phyloP scores from a whole-genome alignment of 225 moss, liverwort and hornwort genomes.

The Marchantia polymorpha region DNA sequence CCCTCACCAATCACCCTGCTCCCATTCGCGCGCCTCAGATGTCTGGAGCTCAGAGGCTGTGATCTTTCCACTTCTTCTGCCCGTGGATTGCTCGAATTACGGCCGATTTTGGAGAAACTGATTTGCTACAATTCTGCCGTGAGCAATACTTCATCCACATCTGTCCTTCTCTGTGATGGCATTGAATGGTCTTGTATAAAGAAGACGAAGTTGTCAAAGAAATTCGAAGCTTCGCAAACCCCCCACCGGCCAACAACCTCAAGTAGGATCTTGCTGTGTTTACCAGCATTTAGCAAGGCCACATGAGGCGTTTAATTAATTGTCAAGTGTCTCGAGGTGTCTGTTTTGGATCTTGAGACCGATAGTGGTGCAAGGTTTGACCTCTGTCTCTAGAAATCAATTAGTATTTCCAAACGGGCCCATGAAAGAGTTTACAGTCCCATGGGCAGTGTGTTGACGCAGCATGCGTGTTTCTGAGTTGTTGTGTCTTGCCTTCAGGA shows the following conservation, averaged over 20 bases:
- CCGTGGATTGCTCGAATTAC: slow-evolving; percentile 83
- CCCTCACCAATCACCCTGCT: slow-evolving; percentile 76
- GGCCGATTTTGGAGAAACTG: slow-evolving; percentile 81
- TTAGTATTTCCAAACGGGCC: too few relatives aligned
- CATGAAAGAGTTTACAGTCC: not conserved
- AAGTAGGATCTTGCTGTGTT: not conserved
- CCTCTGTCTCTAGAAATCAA: not conserved
- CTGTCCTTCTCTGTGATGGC: not conserved
- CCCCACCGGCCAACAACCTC: too few relatives aligned
- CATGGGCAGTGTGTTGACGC: not conserved
- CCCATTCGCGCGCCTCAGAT: slow-evolving; percentile 68
- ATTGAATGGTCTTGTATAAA: not conserved
- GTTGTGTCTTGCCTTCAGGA: slow-evolving; percentile 45
- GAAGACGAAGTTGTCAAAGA: not conserved
- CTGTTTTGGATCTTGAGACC: not conserved
- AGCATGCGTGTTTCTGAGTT: not conserved
- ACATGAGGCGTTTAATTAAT: not conserved
- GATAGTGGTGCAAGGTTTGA: not conserved
- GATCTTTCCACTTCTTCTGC: slow-evolving; percentile 90
- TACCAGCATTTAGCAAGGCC: too few relatives aligned
- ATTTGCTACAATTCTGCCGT: slow-evolving; percentile 85
- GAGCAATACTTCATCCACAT: slow-evolving; percentile 20
- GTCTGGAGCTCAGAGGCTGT: slow-evolving; percentile 86
- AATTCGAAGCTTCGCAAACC: too few relatives aligned
- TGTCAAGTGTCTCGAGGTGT: not conserved